phyloP scores from a whole-genome alignment of 768 basidiomycete genomes.

The Kwoniella sp. region DNA sequence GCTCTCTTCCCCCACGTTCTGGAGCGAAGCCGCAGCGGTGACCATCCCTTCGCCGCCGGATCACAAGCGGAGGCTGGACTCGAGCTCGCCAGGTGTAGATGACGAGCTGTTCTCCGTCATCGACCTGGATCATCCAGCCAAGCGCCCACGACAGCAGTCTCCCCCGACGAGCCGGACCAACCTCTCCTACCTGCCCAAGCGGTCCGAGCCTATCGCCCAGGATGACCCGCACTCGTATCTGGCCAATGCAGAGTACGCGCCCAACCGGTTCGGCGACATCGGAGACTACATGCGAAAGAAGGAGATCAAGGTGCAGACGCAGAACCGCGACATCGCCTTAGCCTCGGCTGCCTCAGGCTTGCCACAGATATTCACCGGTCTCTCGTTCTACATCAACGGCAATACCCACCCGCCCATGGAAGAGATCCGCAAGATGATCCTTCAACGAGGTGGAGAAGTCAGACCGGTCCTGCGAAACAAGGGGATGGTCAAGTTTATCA shows the following conservation, averaged over 20 bases:
- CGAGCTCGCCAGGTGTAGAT: slow-evolving; percentile 8
- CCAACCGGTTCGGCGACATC: slow-evolving; percentile 73
- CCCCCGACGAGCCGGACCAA: slow-evolving; percentile 13
- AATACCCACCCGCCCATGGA: slow-evolving; percentile 82
- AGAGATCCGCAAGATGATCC: slow-evolving; percentile 71
- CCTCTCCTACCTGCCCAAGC: slow-evolving; percentile 37
- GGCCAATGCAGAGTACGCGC: slow-evolving; percentile 58
- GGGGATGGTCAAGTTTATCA: slow-evolving; percentile 54
- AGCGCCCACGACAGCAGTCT: slow-evolving; percentile 1
- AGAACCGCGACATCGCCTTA: slow-evolving; percentile 49
- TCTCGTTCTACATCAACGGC: slow-evolving; percentile 88
- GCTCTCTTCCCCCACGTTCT: slow-evolving; percentile 36
- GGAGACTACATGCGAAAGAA: slow-evolving; percentile 89
- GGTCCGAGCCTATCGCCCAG: slow-evolving; percentile 20
- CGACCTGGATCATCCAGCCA: slow-evolving; percentile 3
- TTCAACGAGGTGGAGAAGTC: slow-evolving; percentile 75
- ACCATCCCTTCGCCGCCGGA: slow-evolving; percentile 9
- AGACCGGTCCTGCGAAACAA: slow-evolving; percentile 52
- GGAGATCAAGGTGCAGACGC: slow-evolving; percentile 67
- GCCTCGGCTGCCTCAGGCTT: slow-evolving; percentile 33
- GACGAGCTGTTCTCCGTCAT: background rate
- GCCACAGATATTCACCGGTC: slow-evolving; percentile 63
- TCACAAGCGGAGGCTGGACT: too few species aligned
- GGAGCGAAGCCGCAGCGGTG: slow-evolving; percentile 30
- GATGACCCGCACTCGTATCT: slow-evolving; percentile 36